These are phyloP conservation scores for Tylopilus rubrobrunneus DNA, from an alignment of 768 basidiomycete genomes.

Conservation along the genomic window DNA sequence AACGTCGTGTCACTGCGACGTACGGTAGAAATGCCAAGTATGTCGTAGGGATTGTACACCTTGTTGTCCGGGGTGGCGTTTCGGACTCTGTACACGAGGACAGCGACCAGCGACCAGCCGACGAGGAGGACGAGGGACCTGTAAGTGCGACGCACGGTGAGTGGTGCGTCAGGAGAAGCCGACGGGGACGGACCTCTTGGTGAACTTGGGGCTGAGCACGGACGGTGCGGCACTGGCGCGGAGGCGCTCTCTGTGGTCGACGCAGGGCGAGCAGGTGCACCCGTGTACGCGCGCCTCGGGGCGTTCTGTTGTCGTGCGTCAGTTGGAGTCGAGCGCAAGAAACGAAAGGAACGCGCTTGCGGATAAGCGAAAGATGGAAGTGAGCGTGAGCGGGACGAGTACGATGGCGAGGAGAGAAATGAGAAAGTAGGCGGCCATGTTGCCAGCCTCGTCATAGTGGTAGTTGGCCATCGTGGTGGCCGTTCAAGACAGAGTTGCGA, in stretches of 20 bases:
- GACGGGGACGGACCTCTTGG: slow-evolving; percentile 42
- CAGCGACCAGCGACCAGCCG: slow-evolving; percentile 74
- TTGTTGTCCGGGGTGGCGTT: slow-evolving; percentile 54
- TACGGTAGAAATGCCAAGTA: slow-evolving; percentile 71
- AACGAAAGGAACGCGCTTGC: slow-evolving; percentile 33
- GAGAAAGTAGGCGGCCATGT: slow-evolving; percentile 87
- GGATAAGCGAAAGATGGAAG: slow-evolving; percentile 37
- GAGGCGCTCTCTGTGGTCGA: slow-evolving; percentile 48
- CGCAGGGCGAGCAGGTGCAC: slow-evolving; percentile 62
- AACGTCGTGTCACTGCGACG: background rate
- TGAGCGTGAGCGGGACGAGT: slow-evolving; percentile 73
- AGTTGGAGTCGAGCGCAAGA: background rate
- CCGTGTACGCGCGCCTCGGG: slow-evolving; percentile 34
- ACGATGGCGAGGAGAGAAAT: slow-evolving; percentile 85
- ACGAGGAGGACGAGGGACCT: slow-evolving; percentile 49
- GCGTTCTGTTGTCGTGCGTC: slow-evolving; percentile 26
- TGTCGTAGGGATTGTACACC: slow-evolving; percentile 92
- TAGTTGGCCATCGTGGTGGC: slow-evolving; percentile 57
- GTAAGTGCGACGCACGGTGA: background rate
- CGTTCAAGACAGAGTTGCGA: background rate
- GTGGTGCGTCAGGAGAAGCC: background rate
- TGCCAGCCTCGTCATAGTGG: slow-evolving; percentile 81
- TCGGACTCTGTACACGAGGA: slow-evolving; percentile 63
- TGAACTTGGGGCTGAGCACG: slow-evolving; percentile 44
- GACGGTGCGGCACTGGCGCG: slow-evolving; percentile 43